A percentile compares a stretch with the other conserved stretches of the same genome.
Evolutionary conservation across 306 rosid species (phyloP).

Genomic region (Medicago lupulina): DNA sequence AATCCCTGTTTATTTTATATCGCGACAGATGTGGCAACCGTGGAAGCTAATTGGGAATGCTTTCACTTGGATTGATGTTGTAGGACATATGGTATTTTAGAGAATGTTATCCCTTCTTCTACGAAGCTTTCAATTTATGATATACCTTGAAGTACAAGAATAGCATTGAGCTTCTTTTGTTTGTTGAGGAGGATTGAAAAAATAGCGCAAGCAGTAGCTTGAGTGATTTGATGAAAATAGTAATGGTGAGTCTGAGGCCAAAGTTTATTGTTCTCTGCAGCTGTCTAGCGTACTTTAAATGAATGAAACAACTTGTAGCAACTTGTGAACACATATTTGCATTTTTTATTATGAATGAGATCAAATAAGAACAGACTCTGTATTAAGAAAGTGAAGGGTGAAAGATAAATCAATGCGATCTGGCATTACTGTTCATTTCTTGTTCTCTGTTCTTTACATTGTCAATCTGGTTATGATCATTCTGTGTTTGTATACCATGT

Average conservation of each 20-base stretch:
- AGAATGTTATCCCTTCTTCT: conserved; percentile 78
- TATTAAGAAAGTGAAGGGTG: background rate
- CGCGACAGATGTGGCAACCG: conserved; percentile 27
- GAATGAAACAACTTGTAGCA: background rate
- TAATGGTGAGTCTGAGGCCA: conserved; percentile 52
- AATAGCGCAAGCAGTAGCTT: conserved; percentile 64
- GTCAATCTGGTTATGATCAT: background rate
- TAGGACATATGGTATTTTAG: conserved; percentile 93
- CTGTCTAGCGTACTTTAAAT: background rate
- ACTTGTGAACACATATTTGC: background rate
- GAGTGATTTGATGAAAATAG: conserved; percentile 82
- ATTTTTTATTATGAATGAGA: background rate
- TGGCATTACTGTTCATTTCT: background rate
- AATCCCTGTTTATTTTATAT: background rate
- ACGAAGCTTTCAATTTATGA: conserved; percentile 89
- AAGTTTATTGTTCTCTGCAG: conserved; percentile 1
- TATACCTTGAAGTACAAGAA: conserved; percentile 65
- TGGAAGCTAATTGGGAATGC: conserved; percentile 88
- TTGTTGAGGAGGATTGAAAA: conserved; percentile 72
- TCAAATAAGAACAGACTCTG: background rate
- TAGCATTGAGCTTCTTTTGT: conserved; percentile 72
- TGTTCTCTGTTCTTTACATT: background rate
- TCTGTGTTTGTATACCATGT: background rate
- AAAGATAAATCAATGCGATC: background rate
- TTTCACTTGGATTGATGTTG: conserved; percentile 75